A percentile compares a stretch with the other conserved stretches of the same genome.
These are phyloP conservation scores for Stagonosporopsis rhizophila DNA, from an alignment of 2,329 filamentous ascomycete species.

Conservation along the genomic window DNA sequence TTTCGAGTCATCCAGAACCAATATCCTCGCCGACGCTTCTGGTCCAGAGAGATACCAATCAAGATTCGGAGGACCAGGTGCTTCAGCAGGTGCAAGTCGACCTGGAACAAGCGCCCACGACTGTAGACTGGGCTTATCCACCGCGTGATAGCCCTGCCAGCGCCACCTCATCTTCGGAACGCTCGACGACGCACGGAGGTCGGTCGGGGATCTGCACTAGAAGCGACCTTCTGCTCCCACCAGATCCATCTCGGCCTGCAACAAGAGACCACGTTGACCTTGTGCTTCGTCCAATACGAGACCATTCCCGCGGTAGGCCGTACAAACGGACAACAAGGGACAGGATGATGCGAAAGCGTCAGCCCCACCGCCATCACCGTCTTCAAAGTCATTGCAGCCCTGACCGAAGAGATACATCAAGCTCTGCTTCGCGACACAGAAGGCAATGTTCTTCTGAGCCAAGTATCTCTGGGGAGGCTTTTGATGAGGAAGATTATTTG, in stretches of 20 bases:
- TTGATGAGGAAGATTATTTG: constrained; percentile 27
- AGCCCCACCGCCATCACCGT: constrained; percentile 23
- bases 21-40: background rate
- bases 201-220: constrained; percentile 24
- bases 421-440: constrained; percentile 9
- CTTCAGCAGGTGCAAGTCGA: constrained; percentile 10
- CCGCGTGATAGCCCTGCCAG: background rate
- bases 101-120: constrained; percentile 24
- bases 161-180: constrained; percentile 20
- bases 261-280: constrained; percentile 41
- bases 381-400: constrained; percentile 5
- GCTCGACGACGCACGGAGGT: constrained; percentile 12
- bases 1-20: background rate
- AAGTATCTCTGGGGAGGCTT: constrained; percentile 24
- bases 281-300: constrained; percentile 36
- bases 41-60: background rate
- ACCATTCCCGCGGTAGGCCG: constrained; percentile 36
- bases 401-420: constrained; percentile 12
- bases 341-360: constrained; percentile 1
- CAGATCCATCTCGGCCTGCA: constrained; percentile 27
- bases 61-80: background rate
- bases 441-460: constrained; percentile 18
- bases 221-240: constrained; percentile 35
- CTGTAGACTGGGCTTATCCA: constrained; percentile 42
- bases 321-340: constrained; percentile 18